These are phyloP conservation scores for Nakazawaea wyomingensis DNA, from an alignment of 805 yeast genomes.

Conservation along the genomic window DNA sequence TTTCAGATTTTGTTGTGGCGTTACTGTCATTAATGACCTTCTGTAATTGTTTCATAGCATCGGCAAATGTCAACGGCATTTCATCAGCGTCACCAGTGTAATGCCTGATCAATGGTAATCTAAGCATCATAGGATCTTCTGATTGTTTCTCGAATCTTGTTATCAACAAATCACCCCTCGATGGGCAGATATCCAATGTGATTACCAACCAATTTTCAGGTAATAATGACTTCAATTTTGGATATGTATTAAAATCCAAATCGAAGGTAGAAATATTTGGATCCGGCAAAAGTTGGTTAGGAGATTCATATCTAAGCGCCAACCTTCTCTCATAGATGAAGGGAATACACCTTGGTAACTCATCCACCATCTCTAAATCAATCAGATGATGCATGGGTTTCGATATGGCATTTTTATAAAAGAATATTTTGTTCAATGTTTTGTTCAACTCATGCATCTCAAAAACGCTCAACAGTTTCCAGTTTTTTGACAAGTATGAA, in stretches of 20 bases:
- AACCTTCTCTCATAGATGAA: constrained; percentile 14
- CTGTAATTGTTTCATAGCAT: constrained; percentile 41
- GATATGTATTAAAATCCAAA: neutral
- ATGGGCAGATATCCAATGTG: constrained; percentile 53
- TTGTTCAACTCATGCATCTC: constrained; percentile 8
- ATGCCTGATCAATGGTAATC: constrained; percentile 57
- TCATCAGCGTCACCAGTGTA: constrained; percentile 33
- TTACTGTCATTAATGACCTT: constrained; percentile 59
- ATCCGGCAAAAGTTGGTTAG: constrained; percentile 21
- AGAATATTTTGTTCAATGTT: constrained; percentile 6
- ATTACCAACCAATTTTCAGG: constrained; percentile 56
- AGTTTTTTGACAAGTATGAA: neutral
- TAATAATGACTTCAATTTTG: constrained; percentile 14
- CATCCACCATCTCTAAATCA: constrained; percentile 10
- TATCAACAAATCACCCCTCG: constrained; percentile 54
- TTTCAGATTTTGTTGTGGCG: constrained; percentile 46
- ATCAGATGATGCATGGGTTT: neutral
- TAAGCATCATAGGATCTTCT: constrained; percentile 39
- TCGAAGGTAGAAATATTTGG: constrained; percentile 13
- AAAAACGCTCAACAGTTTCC: neutral
- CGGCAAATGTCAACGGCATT: constrained; percentile 34
- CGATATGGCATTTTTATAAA: constrained; percentile 11
- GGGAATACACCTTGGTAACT: constrained; percentile 14
- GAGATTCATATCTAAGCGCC: constrained; percentile 19
- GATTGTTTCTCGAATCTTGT: constrained; percentile 34